Evolutionary conservation across 768 basidiomycete species (phyloP), one percentile per base, ranked within the genome.

Genomic region (Panellus pusillus): DNA sequence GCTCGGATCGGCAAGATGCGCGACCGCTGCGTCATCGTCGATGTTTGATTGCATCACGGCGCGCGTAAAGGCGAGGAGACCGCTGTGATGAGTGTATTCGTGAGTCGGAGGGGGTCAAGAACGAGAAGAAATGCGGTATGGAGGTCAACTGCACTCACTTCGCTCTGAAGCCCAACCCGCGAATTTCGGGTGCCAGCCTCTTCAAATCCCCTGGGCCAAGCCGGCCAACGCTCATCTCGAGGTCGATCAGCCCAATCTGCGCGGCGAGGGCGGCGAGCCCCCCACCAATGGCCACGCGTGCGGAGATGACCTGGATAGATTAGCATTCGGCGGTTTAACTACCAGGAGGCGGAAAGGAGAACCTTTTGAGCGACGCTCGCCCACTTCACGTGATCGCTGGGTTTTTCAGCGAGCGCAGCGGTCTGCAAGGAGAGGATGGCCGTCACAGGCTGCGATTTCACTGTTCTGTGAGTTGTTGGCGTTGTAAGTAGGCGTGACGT

Each of bases 141-240:
- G 18, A 39, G 15, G 13, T 36, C 18, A 14, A 20, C 39, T 9
- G 31, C 24, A 63, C 73, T 47, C 51, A 76, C 76, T 65, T 59
- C n/a, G 70, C 65, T 7, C 72, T 65, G 45, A 74, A 71, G 54
- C 70, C 70, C 17, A 77, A 52, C 3, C 69, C 70, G 50, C 72
- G 70, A 37, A 79, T 55, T 52, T 75, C 74, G n/a, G 49, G 62
- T 39, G 67, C 71, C 39, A 77, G 62, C 42, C 67, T 68, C 57
- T 72, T 72, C 41, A 79, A 61, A 48, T 79, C 77, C 0, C 61
- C 62, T 3, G 76, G 73, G 4, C 77, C 75, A 8, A 79, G 66
- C 3, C 73, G 65, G 3, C 77, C 77, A n/a, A 74, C 54, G 15
- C 75, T 76, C 6, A 72, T 53, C 53, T 79, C 77, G 12, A 79